Percentiles rank a stretch among this genome's conserved stretches.
Evolutionary conservation across 192 early-diverging fungal species (phyloP).

Genomic region (Podila horticola): DNA sequence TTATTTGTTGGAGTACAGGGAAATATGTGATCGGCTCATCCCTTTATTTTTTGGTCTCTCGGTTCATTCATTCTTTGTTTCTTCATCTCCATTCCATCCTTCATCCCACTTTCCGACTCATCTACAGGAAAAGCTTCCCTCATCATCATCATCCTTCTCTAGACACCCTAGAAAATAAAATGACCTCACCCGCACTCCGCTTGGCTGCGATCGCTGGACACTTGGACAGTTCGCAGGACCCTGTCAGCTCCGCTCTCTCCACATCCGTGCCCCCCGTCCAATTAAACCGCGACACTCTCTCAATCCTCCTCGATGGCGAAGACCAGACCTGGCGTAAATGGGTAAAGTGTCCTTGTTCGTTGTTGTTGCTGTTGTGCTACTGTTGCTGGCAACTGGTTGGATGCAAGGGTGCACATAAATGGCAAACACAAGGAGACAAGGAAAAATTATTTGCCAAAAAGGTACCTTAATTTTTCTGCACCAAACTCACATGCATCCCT

Average conservation of each 20-base stretch:
- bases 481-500: no score
- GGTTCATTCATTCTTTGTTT: no score
- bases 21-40: no score
- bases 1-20: no score
- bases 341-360: background rate
- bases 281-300: constrained; percentile 10
- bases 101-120: no score
- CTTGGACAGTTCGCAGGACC: constrained; percentile 1
- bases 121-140: no score
- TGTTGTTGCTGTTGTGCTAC: background rate
- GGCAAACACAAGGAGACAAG: background rate
- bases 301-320: constrained; percentile 4
- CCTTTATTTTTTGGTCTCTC: no score
- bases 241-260: constrained; percentile 7
- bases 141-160: no score
- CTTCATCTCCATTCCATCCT: no score
- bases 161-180: no score
- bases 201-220: constrained; percentile 12
- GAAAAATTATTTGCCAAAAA: background rate
- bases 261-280: constrained; percentile 3
- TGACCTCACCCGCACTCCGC: background rate
- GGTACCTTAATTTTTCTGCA: no score
- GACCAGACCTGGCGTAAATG: constrained; percentile 29
- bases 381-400: no score
- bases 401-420: background rate